Base-by-base conservation (phyloP, 2,329 filamentous ascomycete species). In the Clonostachys sp. region DNA sequence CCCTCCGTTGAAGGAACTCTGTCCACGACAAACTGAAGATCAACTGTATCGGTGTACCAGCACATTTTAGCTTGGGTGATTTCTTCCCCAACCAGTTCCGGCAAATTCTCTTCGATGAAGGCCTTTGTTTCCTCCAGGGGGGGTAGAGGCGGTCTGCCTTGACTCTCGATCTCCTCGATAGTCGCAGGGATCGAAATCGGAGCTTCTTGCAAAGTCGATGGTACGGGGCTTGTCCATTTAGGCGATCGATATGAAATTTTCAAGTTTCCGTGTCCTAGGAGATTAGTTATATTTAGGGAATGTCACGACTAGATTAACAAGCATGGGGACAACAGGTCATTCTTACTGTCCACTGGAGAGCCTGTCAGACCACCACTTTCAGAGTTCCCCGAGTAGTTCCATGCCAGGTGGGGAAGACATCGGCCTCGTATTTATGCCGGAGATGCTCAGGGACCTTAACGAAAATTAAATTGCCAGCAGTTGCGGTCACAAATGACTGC, bases 1-100 rank as follows among this genome's bases (percentile, higher is more conserved):
- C 72, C 70, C 35, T 83, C 75, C 76, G 81, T 61, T 78, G 83
- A 5, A 80, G 68, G 41, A 73, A 68, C 6, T 52, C 58, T 45
- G 33, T 57, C 55, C 16, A 57, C 48, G 12, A 56, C 44, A 48
- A 53, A 57, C 46, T 57, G 53, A 17, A 53, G 50, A 39, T 57
- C 55, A 4, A 47, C 50, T 3, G 51, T 54, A 41, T 57, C 48
- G 6, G 41, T 47, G 41, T 49, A 49, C 48, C 48, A 49, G 45
- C 48, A 49, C 34, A 57, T 49, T 41, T 57, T 64, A 2, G 69
- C 67, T 46, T 75, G 52, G 5, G 59, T 52, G 24, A 73, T 61
- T 2, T 64, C 64, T 4, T 63, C 44, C 5, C 47, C 34, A 1
- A 44, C 51, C 4, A 77, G 56, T 41, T 77, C 73, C 0, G 74